Base-by-base conservation (phyloP, 352 stramenopile species). In the Plasmopara viticola region DNA sequence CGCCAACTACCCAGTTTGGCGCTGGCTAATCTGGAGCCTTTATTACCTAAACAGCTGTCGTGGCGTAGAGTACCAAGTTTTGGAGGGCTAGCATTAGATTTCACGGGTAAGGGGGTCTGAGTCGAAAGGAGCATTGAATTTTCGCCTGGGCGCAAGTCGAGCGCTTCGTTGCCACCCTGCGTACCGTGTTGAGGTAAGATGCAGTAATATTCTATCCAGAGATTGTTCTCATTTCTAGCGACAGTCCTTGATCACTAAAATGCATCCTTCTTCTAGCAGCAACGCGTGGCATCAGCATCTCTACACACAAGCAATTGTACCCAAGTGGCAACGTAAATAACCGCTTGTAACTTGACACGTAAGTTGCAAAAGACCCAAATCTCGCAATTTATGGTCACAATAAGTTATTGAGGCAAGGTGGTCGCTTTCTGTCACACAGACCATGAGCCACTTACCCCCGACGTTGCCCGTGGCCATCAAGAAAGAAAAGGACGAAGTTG, bases 381-480 rank as follows among this genome's bases (percentile, higher is more conserved):
- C 3, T 1, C 20, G 3, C 20, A 25, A 1, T 3, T 25, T 25
- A 41, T 41, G 13, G 37, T 18, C 37, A 17, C 37, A 17, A 15
- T n/a, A 8, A 18, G 2, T 41, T 41, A 17, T 17, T 51, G n/a
- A 46, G 30, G 38, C 46, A 39, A 49, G n/a, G 20, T 25, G 20
- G 20, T 25, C 20, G 3, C 20, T 50, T 50, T 14, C 28, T 48
- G 30, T 54, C 38, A 10, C 57, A 12, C 34, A 58, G 53, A 56
- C 20, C n/a, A 77, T 75, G 66, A 72, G 66, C 33, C 64, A 73
- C 52, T 57, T 90, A 50, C 79, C 77, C 40, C 79, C 76, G 30
- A 73, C 76, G 10, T 70, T 86, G 66, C 76, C 79, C 7, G 68
- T 87, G 48, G 58, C 72, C 41, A 90, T 90, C 55, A 90, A 90